phyloP scores from a whole-genome alignment of 805 yeast genomes.

The Wickerhamomyces subpelliculosus region DNA sequence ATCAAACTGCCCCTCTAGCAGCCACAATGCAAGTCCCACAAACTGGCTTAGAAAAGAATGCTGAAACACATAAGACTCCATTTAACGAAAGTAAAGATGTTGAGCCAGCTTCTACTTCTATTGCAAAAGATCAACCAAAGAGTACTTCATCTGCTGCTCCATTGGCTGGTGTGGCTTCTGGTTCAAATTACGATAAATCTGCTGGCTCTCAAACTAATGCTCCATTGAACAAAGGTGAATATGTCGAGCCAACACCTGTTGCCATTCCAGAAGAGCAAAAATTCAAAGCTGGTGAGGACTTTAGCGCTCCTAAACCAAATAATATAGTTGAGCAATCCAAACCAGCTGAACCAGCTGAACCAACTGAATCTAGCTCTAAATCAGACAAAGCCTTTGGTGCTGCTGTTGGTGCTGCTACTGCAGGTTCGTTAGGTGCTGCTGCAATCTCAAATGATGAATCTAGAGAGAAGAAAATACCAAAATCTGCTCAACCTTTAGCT shows the following conservation, averaged over 20 bases:
- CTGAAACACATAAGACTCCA: background rate
- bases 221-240: slow-evolving; percentile 1
- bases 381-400: background rate
- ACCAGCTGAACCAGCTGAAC: too few relatives aligned
- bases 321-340: too few relatives aligned
- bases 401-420: background rate
- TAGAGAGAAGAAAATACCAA: too few relatives aligned
- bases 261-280: slow-evolving; percentile 7
- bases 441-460: background rate
- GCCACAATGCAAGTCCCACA: too few relatives aligned
- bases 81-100: background rate
- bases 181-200: too few relatives aligned
- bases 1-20: too few relatives aligned
- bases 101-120: background rate
- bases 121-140: background rate
- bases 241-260: slow-evolving; percentile 6
- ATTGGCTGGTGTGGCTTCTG: too few relatives aligned
- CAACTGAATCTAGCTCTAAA: background rate
- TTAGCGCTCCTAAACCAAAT: too few relatives aligned
- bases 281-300: slow-evolving; percentile 5
- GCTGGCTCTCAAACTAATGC: background rate
- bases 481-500: background rate
- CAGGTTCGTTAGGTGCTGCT: background rate
- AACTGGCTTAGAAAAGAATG: too few relatives aligned
- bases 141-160: too few relatives aligned